phyloP scores from a whole-genome alignment of 1,139 yeast genomes.

The Blastobotrys malaysiensis region DNA sequence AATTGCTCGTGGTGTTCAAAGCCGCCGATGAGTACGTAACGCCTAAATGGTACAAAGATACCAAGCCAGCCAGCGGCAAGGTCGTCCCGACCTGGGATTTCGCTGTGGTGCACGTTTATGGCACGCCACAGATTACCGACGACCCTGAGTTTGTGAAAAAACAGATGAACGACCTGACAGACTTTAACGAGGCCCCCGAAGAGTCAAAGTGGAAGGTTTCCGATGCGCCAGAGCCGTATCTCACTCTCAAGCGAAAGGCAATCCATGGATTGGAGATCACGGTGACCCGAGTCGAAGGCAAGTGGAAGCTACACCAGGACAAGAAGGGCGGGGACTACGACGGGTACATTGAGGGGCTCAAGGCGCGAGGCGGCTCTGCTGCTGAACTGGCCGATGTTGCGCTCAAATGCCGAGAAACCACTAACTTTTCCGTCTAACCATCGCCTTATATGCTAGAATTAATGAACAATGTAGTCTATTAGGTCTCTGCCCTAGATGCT shows the following conservation, averaged over 20 bases:
- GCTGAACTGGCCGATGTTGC: neutral
- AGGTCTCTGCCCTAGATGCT: too few species aligned
- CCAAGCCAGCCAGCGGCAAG: slow-evolving; percentile 50
- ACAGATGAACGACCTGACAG: slow-evolving; percentile 45
- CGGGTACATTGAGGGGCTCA: slow-evolving; percentile 49
- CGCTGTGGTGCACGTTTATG: slow-evolving; percentile 55
- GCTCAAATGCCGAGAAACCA: neutral
- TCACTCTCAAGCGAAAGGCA: slow-evolving; percentile 44
- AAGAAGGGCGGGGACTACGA: slow-evolving; percentile 41
- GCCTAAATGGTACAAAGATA: slow-evolving; percentile 57
- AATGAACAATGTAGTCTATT: too few species aligned
- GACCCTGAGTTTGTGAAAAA: slow-evolving; percentile 40
- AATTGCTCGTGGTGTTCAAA: slow-evolving; percentile 52
- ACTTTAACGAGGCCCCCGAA: slow-evolving; percentile 42
- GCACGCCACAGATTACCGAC: slow-evolving; percentile 43
- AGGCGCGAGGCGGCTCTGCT: slow-evolving; percentile 13
- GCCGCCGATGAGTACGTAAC: slow-evolving; percentile 51
- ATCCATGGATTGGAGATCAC: slow-evolving; percentile 57
- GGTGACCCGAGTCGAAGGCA: slow-evolving; percentile 47
- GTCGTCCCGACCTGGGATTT: slow-evolving; percentile 73
- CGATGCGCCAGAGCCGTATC: slow-evolving; percentile 54
- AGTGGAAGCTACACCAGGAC: slow-evolving; percentile 59
- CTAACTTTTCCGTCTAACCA: neutral
- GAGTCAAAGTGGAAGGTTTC: slow-evolving; percentile 49
- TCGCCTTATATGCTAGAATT: too few species aligned